A percentile compares a stretch with the other conserved stretches of the same genome.
Conservation (phyloP, 2,329 filamentous ascomycete species). For the Microcyclosporella mali region DNA sequence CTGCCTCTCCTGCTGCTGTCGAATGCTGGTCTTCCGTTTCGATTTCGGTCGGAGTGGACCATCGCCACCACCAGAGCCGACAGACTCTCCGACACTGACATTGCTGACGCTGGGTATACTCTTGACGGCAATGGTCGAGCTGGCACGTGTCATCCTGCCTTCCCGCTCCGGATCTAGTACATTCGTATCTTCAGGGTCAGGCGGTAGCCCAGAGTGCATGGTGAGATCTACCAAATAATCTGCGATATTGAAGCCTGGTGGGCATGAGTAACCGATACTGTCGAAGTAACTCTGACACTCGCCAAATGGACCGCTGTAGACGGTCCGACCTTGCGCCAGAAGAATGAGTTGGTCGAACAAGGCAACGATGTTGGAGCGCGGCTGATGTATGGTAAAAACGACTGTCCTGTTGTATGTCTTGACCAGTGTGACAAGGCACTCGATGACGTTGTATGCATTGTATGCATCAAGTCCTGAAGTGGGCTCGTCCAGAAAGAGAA, state of each 20-base stretch:
- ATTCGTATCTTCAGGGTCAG: conserved; percentile 50
- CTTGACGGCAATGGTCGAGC: conserved; percentile 82
- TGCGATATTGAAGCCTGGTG: conserved; percentile 95
- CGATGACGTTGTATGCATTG: conserved; percentile 97
- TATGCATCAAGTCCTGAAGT: conserved; percentile 93
- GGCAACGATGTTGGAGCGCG: conserved; percentile 94
- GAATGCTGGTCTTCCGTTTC: conserved; percentile 73
- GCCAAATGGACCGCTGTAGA: conserved; percentile 86
- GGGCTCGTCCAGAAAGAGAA: conserved; percentile 93
- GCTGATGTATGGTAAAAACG: conserved; percentile 97
- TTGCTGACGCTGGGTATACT: conserved; percentile 81
- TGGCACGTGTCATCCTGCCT: conserved; percentile 66
- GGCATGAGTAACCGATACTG: conserved; percentile 82
- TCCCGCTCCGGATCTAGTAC: conserved; percentile 54
- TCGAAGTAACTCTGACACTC: conserved; percentile 92
- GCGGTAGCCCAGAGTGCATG: conserved; percentile 75
- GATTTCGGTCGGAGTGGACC: conserved; percentile 56
- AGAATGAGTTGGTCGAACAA: conserved; percentile 92
- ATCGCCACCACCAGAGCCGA: conserved; percentile 39
- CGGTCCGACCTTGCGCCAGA: conserved; percentile 78
- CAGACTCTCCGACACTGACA: conserved; percentile 55
- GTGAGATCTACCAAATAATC: conserved; percentile 96
- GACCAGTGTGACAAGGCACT: conserved; percentile 88
- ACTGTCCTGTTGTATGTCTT: conserved; percentile 97
- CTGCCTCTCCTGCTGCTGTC: conserved; percentile 78